Base-by-base conservation (phyloP, 2,329 filamentous ascomycete species). In the Shiraia bambusicola region DNA sequence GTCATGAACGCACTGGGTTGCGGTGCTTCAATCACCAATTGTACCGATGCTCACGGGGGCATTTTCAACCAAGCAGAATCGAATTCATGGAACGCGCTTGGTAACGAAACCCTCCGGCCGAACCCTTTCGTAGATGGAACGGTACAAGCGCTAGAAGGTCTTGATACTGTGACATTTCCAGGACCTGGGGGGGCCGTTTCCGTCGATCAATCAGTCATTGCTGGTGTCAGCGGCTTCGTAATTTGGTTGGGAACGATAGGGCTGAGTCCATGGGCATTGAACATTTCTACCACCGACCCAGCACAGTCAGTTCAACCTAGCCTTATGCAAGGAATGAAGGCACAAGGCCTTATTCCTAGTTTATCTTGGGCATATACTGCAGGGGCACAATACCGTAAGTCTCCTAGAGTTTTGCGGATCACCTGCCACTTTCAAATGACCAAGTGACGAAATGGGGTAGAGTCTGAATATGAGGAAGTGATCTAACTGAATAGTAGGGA, bases 281-380 rank as follows among this genome's bases (percentile, higher is more conserved):
- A 69, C n/a, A n/a, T 43, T 72, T 73, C 47, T 42, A n/a, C n/a
- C n/a, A n/a, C 42, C 22, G 60, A 59, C 4, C 56, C 49, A 25
- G 53, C 55, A 28, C 63, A 58, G 15, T 48, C 62, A 28, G 54
- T 58, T 2, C 49, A 63, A n/a, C 35, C 49, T 6, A 60, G 56
- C 29, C 56, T 67, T 19, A 31, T 71, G 16, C 44, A 53, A n/a
- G 41, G 37, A 2, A 33, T 70, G 34, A 44, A 42, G 17, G 38
- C 51, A 7, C 38, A 50, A 13, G 47, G 47, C 15, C 37, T 44
- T 5, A 67, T 70, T 7, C 54, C 65, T 1, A 66, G 65, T 34
- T 29, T 59, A 6, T 67, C 62, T 2, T 71, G 54, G 54, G 61
- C 50, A 2, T 71, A 70, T 38, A 70, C 67, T 4, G 67, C 69